A percentile compares a stretch with the other conserved stretches of the same genome.
Conservation (phyloP, 257 asterid genomes). For the Primulina huaijiensis region DNA sequence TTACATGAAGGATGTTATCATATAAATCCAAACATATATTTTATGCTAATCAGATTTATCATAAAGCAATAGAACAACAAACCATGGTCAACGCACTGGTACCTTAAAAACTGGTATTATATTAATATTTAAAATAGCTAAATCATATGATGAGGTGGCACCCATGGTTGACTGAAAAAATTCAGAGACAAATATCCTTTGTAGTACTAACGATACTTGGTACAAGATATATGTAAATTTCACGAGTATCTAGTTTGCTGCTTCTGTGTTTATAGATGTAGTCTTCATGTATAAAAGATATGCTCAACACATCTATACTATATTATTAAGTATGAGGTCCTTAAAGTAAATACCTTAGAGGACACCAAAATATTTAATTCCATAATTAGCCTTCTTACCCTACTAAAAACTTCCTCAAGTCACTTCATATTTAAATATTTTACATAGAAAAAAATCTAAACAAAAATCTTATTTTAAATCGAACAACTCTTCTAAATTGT, state of each 20-base stretch:
- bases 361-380: too few species aligned
- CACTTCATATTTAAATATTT: too few species aligned
- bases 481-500: too few species aligned
- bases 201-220: background rate
- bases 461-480: too few species aligned
- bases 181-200: conserved; percentile 5
- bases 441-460: too few species aligned
- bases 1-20: background rate
- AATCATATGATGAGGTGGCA: background rate
- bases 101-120: background rate
- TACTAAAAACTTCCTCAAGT: too few species aligned
- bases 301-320: too few species aligned
- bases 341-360: too few species aligned
- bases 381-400: too few species aligned
- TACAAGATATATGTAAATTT: background rate
- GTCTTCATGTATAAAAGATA: too few species aligned
- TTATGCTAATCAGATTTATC: background rate
- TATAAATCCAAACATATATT: background rate
- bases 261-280: background rate
- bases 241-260: background rate
- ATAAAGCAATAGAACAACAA: background rate
- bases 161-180: background rate
- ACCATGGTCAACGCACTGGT: too few species aligned
- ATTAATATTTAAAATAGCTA: background rate
- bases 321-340: too few species aligned